phyloP scores from a whole-genome alignment of 768 basidiomycete species.

The Pulveroboletus sp. region DNA sequence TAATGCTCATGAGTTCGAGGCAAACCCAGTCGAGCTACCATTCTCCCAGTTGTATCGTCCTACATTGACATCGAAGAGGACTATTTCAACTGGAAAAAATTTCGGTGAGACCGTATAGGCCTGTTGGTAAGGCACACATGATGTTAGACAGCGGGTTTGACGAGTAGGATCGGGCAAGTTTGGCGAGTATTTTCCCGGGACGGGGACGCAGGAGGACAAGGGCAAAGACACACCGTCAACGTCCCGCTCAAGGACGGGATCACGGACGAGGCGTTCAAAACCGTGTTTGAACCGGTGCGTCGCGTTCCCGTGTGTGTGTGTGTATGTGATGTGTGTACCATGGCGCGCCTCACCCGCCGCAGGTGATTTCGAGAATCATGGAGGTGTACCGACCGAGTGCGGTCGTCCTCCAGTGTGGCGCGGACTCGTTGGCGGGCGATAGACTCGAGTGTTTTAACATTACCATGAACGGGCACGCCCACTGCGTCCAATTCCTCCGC shows the following conservation, averaged over 20 bases:
- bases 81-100: too few relatives aligned
- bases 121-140: too few relatives aligned
- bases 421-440: constrained; percentile 93
- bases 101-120: too few relatives aligned
- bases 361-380: constrained; percentile 83
- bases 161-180: too few relatives aligned
- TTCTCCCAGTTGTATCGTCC: too few relatives aligned
- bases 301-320: not conserved
- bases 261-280: constrained; percentile 82
- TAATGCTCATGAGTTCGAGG: too few relatives aligned
- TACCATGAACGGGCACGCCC: constrained; percentile 92
- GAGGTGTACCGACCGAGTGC: constrained; percentile 87
- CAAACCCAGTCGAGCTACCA: too few relatives aligned
- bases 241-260: constrained; percentile 94
- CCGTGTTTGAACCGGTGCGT: constrained; percentile 89
- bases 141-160: too few relatives aligned
- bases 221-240: constrained; percentile 90
- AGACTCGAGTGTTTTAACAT: constrained; percentile 96
- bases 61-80: too few relatives aligned
- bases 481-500: constrained; percentile 85
- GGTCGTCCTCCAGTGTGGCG: constrained; percentile 92
- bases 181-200: constrained; percentile 79
- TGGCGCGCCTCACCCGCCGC: not conserved
- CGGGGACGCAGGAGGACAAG: constrained; percentile 78
- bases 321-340: too few relatives aligned